phyloP scores from a whole-genome alignment of 768 basidiomycete genomes.

The Tulasnella calospora region DNA sequence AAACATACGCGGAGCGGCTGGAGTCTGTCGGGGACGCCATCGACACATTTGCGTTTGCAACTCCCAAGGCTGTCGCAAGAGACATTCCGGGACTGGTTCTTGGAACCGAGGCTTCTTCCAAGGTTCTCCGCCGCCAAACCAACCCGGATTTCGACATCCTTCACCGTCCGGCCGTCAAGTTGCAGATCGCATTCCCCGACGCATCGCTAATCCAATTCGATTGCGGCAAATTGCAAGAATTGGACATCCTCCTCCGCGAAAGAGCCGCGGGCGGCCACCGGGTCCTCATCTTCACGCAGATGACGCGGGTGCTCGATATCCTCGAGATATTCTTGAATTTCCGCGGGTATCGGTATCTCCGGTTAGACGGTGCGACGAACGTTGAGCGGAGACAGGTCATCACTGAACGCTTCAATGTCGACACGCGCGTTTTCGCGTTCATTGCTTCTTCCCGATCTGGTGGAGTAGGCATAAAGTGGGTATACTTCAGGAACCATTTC shows the following conservation, averaged over 20 bases:
- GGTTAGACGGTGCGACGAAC: slow-evolving; percentile 92
- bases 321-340: slow-evolving; percentile 89
- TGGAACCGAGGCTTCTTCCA: slow-evolving; percentile 31
- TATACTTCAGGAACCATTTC: no score
- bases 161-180: slow-evolving; percentile 70
- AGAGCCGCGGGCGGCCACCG: slow-evolving; percentile 86
- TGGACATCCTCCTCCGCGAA: slow-evolving; percentile 71
- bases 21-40: slow-evolving; percentile 51
- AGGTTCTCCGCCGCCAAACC: slow-evolving; percentile 30
- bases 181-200: slow-evolving; percentile 92
- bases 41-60: slow-evolving; percentile 72
- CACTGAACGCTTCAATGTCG: slow-evolving; percentile 44
- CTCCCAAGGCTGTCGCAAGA: slow-evolving; percentile 68
- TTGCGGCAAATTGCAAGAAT: slow-evolving; percentile 88
- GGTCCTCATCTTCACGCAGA: slow-evolving; percentile 92
- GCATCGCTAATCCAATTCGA: slow-evolving; percentile 87
- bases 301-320: slow-evolving; percentile 91
- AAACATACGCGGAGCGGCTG: slow-evolving; percentile 59
- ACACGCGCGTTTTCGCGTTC: slow-evolving; percentile 41
- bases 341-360: slow-evolving; percentile 87
- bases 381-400: slow-evolving; percentile 72
- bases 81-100: slow-evolving; percentile 46
- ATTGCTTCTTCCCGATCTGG: slow-evolving; percentile 43
- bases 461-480: slow-evolving; percentile 90
- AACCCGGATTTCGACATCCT: slow-evolving; percentile 59